These are phyloP conservation scores for Phytopythium ostracodes DNA, from an alignment of 352 stramenopile species.

Conservation along the genomic window DNA sequence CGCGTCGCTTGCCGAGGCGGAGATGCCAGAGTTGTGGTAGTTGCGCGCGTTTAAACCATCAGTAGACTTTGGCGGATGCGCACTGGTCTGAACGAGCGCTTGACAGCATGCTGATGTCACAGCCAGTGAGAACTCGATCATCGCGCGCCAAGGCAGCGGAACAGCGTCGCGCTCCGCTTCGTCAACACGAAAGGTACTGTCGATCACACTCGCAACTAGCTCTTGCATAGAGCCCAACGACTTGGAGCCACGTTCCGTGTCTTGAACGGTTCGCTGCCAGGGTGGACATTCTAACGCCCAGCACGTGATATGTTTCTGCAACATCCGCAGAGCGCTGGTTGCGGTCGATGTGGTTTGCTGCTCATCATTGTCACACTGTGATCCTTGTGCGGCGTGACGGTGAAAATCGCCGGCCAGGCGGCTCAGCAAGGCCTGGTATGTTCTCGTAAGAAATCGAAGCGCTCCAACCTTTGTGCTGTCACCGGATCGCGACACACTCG, in stretches of 20 bases:
- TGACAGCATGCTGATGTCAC: conserved; percentile 28
- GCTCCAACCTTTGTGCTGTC: too few relatives aligned
- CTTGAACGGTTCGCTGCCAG: conserved; percentile 9
- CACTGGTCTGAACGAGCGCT: conserved; percentile 17
- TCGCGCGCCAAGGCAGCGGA: conserved; percentile 39
- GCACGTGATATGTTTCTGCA: conserved; percentile 66
- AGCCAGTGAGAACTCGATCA: conserved; percentile 35
- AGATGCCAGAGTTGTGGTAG: neutral
- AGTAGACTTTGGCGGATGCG: neutral
- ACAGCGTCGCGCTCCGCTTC: conserved; percentile 16
- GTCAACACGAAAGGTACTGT: conserved; percentile 35
- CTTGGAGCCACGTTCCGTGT: neutral
- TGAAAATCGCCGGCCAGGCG: conserved; percentile 15
- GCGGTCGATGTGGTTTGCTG: neutral
- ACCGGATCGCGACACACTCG: neutral
- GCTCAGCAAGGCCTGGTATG: conserved; percentile 19
- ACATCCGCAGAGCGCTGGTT: neutral
- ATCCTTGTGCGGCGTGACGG: neutral
- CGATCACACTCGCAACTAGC: conserved; percentile 20
- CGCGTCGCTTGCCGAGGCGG: neutral
- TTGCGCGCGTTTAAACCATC: neutral
- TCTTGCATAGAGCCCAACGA: conserved; percentile 9
- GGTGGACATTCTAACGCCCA: conserved; percentile 37
- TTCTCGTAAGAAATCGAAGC: conserved; percentile 9
- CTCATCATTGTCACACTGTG: neutral